Conservation (phyloP, 208 protist genomes). For the Blastocrithidia nonstop region DNA sequence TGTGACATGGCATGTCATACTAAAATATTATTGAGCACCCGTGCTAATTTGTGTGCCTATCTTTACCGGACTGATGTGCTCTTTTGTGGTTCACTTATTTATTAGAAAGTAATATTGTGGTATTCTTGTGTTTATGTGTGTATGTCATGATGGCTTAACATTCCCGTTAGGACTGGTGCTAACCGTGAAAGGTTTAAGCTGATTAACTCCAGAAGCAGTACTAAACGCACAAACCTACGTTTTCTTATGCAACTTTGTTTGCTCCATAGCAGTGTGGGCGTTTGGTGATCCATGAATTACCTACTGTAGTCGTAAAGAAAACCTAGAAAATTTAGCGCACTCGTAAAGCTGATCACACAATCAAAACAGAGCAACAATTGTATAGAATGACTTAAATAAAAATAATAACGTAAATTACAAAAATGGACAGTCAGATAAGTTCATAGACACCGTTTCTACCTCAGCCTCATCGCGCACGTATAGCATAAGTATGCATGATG, state of each 20-base stretch:
- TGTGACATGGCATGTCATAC: slow-evolving; percentile 31
- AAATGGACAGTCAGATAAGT: too few relatives aligned
- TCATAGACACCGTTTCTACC: too few relatives aligned
- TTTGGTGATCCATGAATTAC: slow-evolving; percentile 24
- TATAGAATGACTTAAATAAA: too few relatives aligned
- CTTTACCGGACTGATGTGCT: slow-evolving; percentile 11
- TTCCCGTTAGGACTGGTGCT: slow-evolving; percentile 35
- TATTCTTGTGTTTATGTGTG: slow-evolving; percentile 28
- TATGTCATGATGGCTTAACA: slow-evolving; percentile 55
- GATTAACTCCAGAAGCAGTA: slow-evolving; percentile 14
- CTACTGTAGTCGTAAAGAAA: background rate
- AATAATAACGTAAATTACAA: too few relatives aligned
- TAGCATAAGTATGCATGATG: too few relatives aligned
- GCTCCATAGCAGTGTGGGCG: slow-evolving; percentile 34
- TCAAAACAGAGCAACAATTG: too few relatives aligned
- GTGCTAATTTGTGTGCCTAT: slow-evolving; percentile 27
- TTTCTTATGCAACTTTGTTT: slow-evolving; percentile 60
- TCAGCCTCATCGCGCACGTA: too few relatives aligned
- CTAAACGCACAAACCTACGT: slow-evolving; percentile 33
- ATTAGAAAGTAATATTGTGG: slow-evolving; percentile 22
- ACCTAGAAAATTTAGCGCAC: too few relatives aligned
- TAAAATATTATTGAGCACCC: slow-evolving; percentile 43
- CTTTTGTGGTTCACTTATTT: slow-evolving; percentile 11
- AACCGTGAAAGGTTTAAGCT: slow-evolving; percentile 39
- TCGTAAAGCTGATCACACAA: too few relatives aligned